Percentiles rank a stretch among this genome's conserved stretches.
Evolutionary conservation across 2,329 filamentous ascomycete species (phyloP).

Genomic region (Arachnopeziza araneosa): DNA sequence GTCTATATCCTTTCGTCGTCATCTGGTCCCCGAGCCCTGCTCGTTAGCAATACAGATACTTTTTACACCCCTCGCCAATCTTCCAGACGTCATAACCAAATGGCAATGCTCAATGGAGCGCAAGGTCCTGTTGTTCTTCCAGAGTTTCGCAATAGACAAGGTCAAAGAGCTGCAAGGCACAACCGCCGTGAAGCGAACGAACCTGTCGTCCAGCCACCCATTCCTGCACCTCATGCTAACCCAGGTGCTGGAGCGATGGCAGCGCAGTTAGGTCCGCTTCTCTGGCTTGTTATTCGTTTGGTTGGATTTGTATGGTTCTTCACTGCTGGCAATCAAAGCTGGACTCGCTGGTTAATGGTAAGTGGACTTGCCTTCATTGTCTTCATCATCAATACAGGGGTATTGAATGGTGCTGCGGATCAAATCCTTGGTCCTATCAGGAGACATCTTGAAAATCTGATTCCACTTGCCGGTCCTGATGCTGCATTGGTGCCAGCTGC

Average conservation of each 20-base stretch:
- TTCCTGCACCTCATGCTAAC: conserved; percentile 22
- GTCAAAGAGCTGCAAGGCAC: conserved; percentile 15
- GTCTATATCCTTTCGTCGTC: conserved; percentile 59
- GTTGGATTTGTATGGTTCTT: conserved; percentile 61
- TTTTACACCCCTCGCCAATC: conserved; percentile 44
- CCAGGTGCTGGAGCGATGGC: conserved; percentile 26
- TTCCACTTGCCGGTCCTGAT: conserved; percentile 45
- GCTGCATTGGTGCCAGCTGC: conserved; percentile 29
- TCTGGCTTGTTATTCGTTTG: conserved; percentile 56
- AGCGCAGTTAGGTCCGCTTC: conserved; percentile 46
- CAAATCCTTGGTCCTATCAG: conserved; percentile 52
- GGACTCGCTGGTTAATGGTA: conserved; percentile 53
- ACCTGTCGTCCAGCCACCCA: conserved; percentile 5
- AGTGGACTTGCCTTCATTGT: conserved; percentile 48
- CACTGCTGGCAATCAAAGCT: conserved; percentile 51
- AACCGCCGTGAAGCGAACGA: conserved; percentile 11
- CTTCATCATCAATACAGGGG: conserved; percentile 54
- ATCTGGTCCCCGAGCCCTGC: conserved; percentile 50
- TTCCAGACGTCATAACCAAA: conserved; percentile 9
- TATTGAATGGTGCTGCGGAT: conserved; percentile 50
- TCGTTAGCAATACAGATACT: conserved; percentile 48
- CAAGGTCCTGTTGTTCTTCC: conserved; percentile 14
- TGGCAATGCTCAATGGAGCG: not conserved
- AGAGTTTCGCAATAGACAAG: conserved; percentile 24
- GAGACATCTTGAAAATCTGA: conserved; percentile 52